These are phyloP conservation scores for Geotrichum macrosporum DNA, from an alignment of 1,139 yeast genomes.

Conservation along the genomic window DNA sequence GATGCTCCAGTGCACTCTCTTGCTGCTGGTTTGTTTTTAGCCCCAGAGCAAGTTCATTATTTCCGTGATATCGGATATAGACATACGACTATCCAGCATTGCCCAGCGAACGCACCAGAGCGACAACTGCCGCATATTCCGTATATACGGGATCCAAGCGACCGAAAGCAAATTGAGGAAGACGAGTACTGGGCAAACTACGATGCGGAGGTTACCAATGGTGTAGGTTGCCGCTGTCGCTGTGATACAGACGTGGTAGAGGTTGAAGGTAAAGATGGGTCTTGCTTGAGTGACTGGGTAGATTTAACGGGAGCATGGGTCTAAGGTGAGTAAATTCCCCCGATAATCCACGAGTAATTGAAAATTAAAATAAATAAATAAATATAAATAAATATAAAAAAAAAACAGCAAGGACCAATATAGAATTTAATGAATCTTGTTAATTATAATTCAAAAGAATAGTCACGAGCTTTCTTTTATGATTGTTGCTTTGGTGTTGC, in stretches of 20 bases:
- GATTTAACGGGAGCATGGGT: constrained; percentile 36
- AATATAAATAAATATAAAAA: too few relatives aligned
- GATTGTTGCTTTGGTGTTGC: too few relatives aligned
- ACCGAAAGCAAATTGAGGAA: constrained; percentile 32
- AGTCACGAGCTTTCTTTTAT: too few relatives aligned
- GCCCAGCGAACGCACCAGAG: constrained; percentile 62
- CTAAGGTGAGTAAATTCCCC: too few relatives aligned
- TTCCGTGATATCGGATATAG: constrained; percentile 86
- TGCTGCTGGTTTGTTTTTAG: constrained; percentile 69
- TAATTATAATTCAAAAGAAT: too few relatives aligned
- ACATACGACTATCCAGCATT: constrained; percentile 74
- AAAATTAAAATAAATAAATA: too few relatives aligned
- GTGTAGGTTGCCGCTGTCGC: constrained; percentile 81
- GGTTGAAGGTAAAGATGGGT: constrained; percentile 52
- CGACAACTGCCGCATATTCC: constrained; percentile 35
- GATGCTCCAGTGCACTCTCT: constrained; percentile 91
- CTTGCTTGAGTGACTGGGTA: constrained; percentile 58
- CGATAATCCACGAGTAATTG: too few relatives aligned
- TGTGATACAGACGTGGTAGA: constrained; percentile 60
- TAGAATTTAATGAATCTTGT: too few relatives aligned
- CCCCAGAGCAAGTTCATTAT: constrained; percentile 69
- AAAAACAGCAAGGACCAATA: too few relatives aligned
- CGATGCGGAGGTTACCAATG: constrained; percentile 49
- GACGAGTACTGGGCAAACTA: constrained; percentile 43
- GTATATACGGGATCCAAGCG: constrained; percentile 32